Evolutionary conservation across 345 rosid genomes (phyloP).

Genomic region (Lumnitzera racemosa): DNA sequence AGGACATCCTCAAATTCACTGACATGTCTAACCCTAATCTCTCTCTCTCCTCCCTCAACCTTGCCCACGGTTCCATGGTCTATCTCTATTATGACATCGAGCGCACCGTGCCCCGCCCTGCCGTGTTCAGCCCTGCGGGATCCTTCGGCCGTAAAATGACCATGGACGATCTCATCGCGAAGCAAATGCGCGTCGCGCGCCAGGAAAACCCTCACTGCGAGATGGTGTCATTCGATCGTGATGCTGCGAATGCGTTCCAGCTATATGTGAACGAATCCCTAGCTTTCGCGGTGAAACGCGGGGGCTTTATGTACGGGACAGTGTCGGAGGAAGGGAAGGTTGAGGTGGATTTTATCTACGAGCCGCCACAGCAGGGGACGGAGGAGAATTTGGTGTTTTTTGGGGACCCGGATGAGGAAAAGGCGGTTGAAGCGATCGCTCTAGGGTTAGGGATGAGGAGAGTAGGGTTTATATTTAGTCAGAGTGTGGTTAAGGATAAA

Average conservation of each 20-base stretch:
- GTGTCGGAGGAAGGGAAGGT: conserved; percentile 69
- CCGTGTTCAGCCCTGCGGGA: conserved; percentile 62
- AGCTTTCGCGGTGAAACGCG: conserved; percentile 77
- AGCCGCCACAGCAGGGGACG: conserved; percentile 81
- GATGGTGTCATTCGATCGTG: conserved; percentile 78
- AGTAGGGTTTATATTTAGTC: conserved; percentile 79
- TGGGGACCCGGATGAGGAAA: conserved; percentile 66
- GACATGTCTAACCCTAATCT: conserved; percentile 66
- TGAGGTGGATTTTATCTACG: conserved; percentile 81
- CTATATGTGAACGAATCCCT: conserved; percentile 62
- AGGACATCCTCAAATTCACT: conserved; percentile 39
- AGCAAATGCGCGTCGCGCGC: conserved; percentile 74
- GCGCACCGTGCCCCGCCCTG: conserved; percentile 55
- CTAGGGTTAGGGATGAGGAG: conserved; percentile 75
- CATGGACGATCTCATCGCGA: conserved; percentile 83
- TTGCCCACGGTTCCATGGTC: conserved; percentile 70
- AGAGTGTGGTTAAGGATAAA: conserved; percentile 60
- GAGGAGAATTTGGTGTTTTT: conserved; percentile 50
- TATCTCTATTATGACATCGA: conserved; percentile 76
- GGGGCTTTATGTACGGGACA: conserved; percentile 90
- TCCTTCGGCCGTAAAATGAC: conserved; percentile 98
- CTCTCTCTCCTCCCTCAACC: conserved; percentile 46
- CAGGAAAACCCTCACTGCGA: conserved; percentile 84
- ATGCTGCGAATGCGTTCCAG: conserved; percentile 74
- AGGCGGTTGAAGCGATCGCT: conserved; percentile 67